These are phyloP conservation scores for Gracilaria domingensis DNA, from an alignment of 23 red algal genomes.

Conservation along the genomic window DNA sequence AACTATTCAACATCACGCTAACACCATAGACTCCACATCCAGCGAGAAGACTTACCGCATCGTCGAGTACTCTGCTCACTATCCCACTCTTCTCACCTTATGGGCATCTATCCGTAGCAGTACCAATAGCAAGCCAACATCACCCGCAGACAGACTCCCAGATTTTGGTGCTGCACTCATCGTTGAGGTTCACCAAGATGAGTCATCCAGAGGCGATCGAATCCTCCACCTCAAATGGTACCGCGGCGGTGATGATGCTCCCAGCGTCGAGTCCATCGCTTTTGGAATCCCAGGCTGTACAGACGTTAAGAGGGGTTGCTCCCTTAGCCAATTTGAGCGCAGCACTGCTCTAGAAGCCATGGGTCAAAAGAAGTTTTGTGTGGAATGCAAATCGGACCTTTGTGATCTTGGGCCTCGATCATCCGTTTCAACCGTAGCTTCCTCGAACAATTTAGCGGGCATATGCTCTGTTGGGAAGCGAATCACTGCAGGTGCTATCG, in stretches of 20 bases:
- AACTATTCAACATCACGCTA: constrained; percentile 17
- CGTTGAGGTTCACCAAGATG: constrained; percentile 54
- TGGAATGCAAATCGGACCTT: constrained; percentile 26
- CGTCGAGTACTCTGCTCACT: constrained; percentile 77
- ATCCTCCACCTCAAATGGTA: constrained; percentile 59
- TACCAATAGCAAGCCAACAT: neutral
- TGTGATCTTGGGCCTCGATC: constrained; percentile 25
- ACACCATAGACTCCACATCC: neutral
- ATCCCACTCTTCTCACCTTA: constrained; percentile 69
- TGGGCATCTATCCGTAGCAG: constrained; percentile 35
- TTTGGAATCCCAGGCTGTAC: constrained; percentile 12
- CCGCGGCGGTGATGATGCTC: constrained; percentile 24
- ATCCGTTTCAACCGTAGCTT: neutral
- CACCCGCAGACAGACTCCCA: constrained; percentile 52
- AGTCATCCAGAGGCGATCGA: constrained; percentile 1
- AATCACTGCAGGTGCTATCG: constrained; percentile 11
- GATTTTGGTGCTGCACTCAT: constrained; percentile 76
- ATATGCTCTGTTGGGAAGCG: constrained; percentile 17
- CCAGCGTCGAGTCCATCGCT: neutral
- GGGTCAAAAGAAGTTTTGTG: constrained; percentile 26
- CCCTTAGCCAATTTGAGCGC: constrained; percentile 3
- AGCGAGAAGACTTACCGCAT: constrained; percentile 25
- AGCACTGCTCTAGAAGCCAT: constrained; percentile 20
- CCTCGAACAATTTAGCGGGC: neutral
- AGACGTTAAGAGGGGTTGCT: neutral